phyloP scores from a whole-genome alignment of 1,139 yeast species.

The Suhomyces taliae region DNA sequence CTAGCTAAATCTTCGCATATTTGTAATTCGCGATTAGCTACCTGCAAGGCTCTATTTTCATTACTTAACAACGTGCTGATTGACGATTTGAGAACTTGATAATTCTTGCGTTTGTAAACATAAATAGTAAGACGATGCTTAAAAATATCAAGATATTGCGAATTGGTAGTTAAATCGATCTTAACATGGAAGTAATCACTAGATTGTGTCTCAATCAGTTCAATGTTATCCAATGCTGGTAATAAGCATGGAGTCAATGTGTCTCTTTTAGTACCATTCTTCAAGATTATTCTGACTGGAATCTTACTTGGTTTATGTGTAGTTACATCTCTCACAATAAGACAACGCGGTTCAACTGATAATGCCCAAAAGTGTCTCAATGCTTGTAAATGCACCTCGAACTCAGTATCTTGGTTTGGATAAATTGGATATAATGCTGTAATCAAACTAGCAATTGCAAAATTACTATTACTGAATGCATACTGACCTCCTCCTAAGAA shows the following conservation, averaged over 20 bases:
- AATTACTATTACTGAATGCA: conserved; percentile 64
- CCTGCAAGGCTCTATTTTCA: conserved; percentile 32
- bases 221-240: conserved; percentile 57
- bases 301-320: conserved; percentile 54
- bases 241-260: conserved; percentile 64
- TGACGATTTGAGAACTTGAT: conserved; percentile 39
- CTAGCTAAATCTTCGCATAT: conserved; percentile 26
- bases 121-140: conserved; percentile 47
- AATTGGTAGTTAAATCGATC: conserved; percentile 40
- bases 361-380: conserved; percentile 90
- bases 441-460: conserved; percentile 72
- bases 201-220: conserved; percentile 41
- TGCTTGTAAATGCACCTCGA: conserved; percentile 76
- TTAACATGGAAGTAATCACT: conserved; percentile 46
- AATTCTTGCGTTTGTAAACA: conserved; percentile 49
- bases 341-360: conserved; percentile 77
- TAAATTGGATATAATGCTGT: conserved; percentile 76
- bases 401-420: conserved; percentile 47
- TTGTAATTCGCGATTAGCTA: conserved; percentile 29
- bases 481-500: conserved; percentile 93
- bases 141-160: conserved; percentile 44
- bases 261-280: conserved; percentile 25
- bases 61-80: conserved; percentile 38
- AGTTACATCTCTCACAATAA: conserved; percentile 69
- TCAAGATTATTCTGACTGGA: conserved; percentile 47